These are phyloP conservation scores for Blastobotrys malaysiensis DNA, from an alignment of 1,139 yeast species.

Conservation along the genomic window DNA sequence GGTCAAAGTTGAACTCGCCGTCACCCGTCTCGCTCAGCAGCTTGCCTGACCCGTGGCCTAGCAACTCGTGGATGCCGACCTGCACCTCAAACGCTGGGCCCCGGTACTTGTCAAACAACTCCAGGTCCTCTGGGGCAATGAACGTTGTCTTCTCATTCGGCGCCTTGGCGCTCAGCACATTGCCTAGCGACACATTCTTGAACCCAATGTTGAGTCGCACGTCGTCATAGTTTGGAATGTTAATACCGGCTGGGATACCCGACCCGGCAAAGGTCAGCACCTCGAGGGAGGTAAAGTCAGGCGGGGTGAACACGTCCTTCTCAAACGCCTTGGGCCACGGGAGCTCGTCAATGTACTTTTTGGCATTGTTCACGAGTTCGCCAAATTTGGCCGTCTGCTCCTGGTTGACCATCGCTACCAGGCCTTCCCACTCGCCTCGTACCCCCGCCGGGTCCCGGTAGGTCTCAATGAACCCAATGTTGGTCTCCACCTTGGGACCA, in stretches of 20 bases:
- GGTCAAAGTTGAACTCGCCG: slow-evolving; percentile 68
- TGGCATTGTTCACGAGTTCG: slow-evolving; percentile 60
- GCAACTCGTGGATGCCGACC: slow-evolving; percentile 84
- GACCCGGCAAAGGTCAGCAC: slow-evolving; percentile 85
- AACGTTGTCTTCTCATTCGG: slow-evolving; percentile 67
- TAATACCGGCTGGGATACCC: slow-evolving; percentile 90
- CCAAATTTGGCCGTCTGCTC: slow-evolving; percentile 80
- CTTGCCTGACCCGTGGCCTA: slow-evolving; percentile 93
- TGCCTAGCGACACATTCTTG: slow-evolving; percentile 84
- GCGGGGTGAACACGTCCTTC: slow-evolving; percentile 82
- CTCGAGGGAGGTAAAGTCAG: slow-evolving; percentile 86
- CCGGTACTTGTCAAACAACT: slow-evolving; percentile 61
- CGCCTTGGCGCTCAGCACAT: slow-evolving; percentile 72
- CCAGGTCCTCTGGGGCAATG: slow-evolving; percentile 47
- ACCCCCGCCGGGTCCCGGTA: slow-evolving; percentile 90
- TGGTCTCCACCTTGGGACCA: slow-evolving; percentile 78
- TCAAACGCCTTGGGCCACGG: slow-evolving; percentile 78
- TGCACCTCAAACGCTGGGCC: slow-evolving; percentile 86
- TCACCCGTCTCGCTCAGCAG: slow-evolving; percentile 59
- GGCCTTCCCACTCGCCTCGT: slow-evolving; percentile 91
- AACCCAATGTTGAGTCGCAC: slow-evolving; percentile 78
- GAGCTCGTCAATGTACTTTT: slow-evolving; percentile 53
- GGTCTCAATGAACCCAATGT: slow-evolving; percentile 86
- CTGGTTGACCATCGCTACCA: slow-evolving; percentile 87
- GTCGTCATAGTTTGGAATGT: slow-evolving; percentile 88